Percentiles rank a stretch among this genome's conserved stretches.
These are phyloP conservation scores for Fusarium sp. DNA, from an alignment of 2,329 filamentous ascomycete genomes.

Conservation along the genomic window DNA sequence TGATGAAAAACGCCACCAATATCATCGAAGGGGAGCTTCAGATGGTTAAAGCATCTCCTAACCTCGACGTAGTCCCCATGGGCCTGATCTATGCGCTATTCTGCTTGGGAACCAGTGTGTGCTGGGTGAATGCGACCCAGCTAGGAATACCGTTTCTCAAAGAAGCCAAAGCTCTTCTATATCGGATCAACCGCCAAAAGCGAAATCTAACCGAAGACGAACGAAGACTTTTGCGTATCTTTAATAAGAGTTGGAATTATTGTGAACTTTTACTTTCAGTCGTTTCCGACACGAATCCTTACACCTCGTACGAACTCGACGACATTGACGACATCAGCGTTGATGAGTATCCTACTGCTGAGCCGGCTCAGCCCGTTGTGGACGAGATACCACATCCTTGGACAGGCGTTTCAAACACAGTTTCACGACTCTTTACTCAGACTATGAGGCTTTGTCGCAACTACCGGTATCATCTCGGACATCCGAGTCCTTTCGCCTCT, in stretches of 20 bases:
- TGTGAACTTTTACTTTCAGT: conserved; percentile 59
- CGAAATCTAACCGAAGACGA: conserved; percentile 33
- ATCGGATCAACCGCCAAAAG: conserved; percentile 45
- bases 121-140: conserved; percentile 57
- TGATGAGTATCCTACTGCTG: conserved; percentile 34
- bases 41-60: conserved; percentile 37
- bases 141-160: conserved; percentile 52
- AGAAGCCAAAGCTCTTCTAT: conserved; percentile 49
- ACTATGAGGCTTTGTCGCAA: conserved; percentile 55
- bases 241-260: conserved; percentile 58
- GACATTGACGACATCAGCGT: conserved; percentile 28
- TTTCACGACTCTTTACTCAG: conserved; percentile 54
- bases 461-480: conserved; percentile 49
- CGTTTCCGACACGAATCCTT: conserved; percentile 52
- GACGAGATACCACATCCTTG: conserved; percentile 54
- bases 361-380: conserved; percentile 23
- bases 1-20: conserved; percentile 55
- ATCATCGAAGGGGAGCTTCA: conserved; percentile 54
- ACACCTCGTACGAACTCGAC: conserved; percentile 18
- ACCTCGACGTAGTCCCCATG: conserved; percentile 48
- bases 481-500: conserved; percentile 32
- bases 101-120: conserved; percentile 58
- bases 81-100: conserved; percentile 57
- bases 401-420: conserved; percentile 56
- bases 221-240: conserved; percentile 53